Percentiles rank a stretch among this genome's conserved stretches.
Evolutionary conservation across 2,329 filamentous ascomycete genomes (phyloP).

Genomic region (Apiospora koreana): DNA sequence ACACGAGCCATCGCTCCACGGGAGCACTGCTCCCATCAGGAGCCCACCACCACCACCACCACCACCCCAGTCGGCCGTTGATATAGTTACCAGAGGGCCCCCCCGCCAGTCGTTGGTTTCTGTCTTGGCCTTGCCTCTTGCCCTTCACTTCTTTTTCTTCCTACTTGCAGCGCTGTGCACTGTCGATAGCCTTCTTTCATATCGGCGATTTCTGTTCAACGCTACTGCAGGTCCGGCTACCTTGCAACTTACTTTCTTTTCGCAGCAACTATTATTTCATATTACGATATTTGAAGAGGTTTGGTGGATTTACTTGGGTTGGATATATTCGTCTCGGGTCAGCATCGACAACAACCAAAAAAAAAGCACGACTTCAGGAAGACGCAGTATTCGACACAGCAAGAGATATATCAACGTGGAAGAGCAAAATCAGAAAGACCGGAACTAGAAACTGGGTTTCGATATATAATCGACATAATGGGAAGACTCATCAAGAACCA

Average conservation of each 20-base stretch:
- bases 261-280: conserved; percentile 23
- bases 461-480: conserved; percentile 56
- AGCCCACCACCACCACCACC: conserved; percentile 24
- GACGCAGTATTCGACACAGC: conserved; percentile 9
- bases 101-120: neutral
- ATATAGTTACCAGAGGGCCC: neutral
- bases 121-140: conserved; percentile 23
- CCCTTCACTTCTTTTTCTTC: conserved; percentile 32
- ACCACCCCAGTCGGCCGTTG: conserved; percentile 22
- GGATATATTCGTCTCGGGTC: conserved; percentile 18
- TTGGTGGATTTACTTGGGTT: conserved; percentile 11
- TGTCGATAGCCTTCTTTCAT: conserved; percentile 56
- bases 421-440: neutral
- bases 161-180: conserved; percentile 48
- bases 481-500: conserved; percentile 99
- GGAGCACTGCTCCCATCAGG: conserved; percentile 27
- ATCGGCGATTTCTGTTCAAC: conserved; percentile 40
- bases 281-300: conserved; percentile 19
- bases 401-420: conserved; percentile 17
- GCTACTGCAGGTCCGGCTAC: conserved; percentile 56
- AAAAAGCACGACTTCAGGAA: neutral
- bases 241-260: conserved; percentile 38
- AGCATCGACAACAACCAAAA: neutral
- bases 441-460: conserved; percentile 19
- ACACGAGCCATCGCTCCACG: conserved; percentile 37